Percentiles rank a stretch among this genome's conserved stretches.
Evolutionary conservation across 1,284 basidiomycete genomes (phyloP).

Genomic region (Xerocomus cyaneibrunnescens): DNA sequence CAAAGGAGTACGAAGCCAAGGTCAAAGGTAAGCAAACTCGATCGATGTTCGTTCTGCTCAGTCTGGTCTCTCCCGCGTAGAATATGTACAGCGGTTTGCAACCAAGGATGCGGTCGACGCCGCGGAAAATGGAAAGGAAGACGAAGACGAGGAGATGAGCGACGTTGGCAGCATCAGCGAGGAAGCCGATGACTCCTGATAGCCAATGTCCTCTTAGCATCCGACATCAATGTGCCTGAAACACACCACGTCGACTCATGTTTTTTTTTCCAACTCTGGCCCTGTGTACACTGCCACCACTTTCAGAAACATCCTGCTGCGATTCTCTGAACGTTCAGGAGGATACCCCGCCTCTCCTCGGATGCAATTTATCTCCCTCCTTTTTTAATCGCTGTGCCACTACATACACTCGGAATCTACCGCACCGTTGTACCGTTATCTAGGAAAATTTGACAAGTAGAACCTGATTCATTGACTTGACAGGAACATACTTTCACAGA

Average conservation of each 20-base stretch:
- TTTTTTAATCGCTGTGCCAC: constrained; percentile 21
- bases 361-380: constrained; percentile 20
- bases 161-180: constrained; percentile 89
- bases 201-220: constrained; percentile 4
- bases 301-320: constrained; percentile 16
- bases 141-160: constrained; percentile 90
- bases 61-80: constrained; percentile 49
- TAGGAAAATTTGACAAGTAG: constrained; percentile 23
- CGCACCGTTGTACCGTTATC: constrained; percentile 34
- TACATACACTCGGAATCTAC: constrained; percentile 27
- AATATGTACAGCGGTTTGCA: constrained; percentile 84
- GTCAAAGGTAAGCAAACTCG: constrained; percentile 69
- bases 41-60: constrained; percentile 1
- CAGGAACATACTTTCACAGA: constrained; percentile 5
- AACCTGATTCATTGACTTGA: constrained; percentile 9
- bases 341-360: constrained; percentile 31
- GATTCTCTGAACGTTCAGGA: constrained; percentile 20
- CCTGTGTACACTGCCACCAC: constrained; percentile 12
- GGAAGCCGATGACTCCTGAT: constrained; percentile 39
- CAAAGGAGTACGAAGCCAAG: constrained; percentile 90
- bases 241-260: constrained; percentile 10
- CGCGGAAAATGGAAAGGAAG: constrained; percentile 55
- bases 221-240: constrained; percentile 6
- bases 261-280: constrained; percentile 4
- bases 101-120: constrained; percentile 80